These are phyloP conservation scores for Cercophora scortea DNA, from an alignment of 495 filamentous ascomycete genomes.

Conservation along the genomic window DNA sequence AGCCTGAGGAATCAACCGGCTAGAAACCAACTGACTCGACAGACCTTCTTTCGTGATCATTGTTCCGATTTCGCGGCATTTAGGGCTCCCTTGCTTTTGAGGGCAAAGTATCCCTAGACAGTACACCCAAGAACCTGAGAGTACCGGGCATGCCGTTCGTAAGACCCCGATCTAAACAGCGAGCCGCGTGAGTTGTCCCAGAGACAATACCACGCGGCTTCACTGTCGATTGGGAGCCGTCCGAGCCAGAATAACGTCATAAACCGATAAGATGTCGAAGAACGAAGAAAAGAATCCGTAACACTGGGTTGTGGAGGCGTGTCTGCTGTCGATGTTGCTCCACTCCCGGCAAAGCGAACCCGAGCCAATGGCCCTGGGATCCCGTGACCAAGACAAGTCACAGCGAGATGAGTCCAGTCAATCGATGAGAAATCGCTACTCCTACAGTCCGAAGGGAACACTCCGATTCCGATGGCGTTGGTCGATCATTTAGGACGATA, in stretches of 20 bases:
- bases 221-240: slow-evolving; percentile 4
- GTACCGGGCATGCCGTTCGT: slow-evolving; percentile 31
- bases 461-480: slow-evolving; percentile 14
- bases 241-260: slow-evolving; percentile 15
- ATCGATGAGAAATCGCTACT: slow-evolving; percentile 23
- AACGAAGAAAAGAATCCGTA: slow-evolving; percentile 26
- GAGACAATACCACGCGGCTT: slow-evolving; percentile 1
- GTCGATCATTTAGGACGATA: slow-evolving; percentile 64
- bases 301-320: slow-evolving; percentile 18
- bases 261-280: slow-evolving; percentile 23
- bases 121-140: slow-evolving; percentile 10
- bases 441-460: slow-evolving; percentile 16
- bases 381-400: neutral
- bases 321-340: slow-evolving; percentile 21
- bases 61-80: slow-evolving; percentile 6
- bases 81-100: neutral
- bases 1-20: neutral
- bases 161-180: slow-evolving; percentile 6
- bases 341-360: slow-evolving; percentile 4
- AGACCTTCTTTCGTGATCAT: slow-evolving; percentile 7
- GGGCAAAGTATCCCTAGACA: slow-evolving; percentile 9
- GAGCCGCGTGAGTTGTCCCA: neutral
- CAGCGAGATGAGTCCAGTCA: slow-evolving; percentile 7
- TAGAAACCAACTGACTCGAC: too few species aligned
- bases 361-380: neutral